Evolutionary conservation across 495 filamentous ascomycete genomes (phyloP), one percentile per base, ranked within the genome.

Genomic region (Podospora didyma): DNA sequence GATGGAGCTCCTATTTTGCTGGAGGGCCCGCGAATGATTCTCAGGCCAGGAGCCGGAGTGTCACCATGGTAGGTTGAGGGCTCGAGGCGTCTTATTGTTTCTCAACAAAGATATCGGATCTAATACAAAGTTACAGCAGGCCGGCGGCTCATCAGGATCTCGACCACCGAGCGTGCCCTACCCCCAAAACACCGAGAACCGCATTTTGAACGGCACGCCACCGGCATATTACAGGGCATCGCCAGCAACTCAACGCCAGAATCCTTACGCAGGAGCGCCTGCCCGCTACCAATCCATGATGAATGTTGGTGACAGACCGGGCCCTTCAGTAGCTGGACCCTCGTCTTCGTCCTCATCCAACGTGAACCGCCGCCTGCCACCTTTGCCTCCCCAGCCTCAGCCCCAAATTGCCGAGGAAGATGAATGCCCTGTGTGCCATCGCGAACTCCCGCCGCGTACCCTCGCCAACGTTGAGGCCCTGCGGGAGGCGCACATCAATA

Each of bases 381-480:
- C 62, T 20, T 44, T 49, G 19, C 48, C 67, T 59, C 62, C 65
- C 51, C 53, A 65, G 24, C 63, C 66, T 24, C 67, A 73, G 28
- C 64, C 66, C 24, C 67, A 73, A 28, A 75, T 90, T 7, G 73
- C 80, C 17, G 93, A 97, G 65, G 88, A 90, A 59, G 94, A 97
- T 69, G 84, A 93, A 54, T 98, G 94, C 65, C 92, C 92, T 3
- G 85, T 97, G 52, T 98, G 94, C 63, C 87, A 91, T 57, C 73
- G 73, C 10, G 81, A 84, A 60, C 83, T 97, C 7, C 92, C 92
- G 0, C 79, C 86, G 9, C 75, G 86, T 20, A 75, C 72, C 0
- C 72, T 82, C 10, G 68, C 76, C 2, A 79, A 89, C 49, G 84
- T 76, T 20, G 82, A 89, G 53, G 69, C 79, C 11, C 75, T 78